These are phyloP conservation scores for Setaria viridis DNA, from an alignment of 202 grass and related monocot species.

Conservation along the genomic window DNA sequence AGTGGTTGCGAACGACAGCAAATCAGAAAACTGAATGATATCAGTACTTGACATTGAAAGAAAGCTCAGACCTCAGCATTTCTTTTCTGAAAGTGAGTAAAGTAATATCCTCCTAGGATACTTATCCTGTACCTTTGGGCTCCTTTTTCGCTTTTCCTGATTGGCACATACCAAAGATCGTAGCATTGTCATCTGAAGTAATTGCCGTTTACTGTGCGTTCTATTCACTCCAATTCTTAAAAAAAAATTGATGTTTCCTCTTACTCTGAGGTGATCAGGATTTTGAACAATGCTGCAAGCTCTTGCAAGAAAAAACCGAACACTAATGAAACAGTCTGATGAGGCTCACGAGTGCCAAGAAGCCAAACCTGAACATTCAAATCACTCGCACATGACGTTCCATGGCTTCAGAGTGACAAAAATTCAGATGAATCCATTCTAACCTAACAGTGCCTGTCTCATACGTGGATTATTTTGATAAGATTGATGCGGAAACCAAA, in stretches of 20 bases:
- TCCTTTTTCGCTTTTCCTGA: constrained; percentile 24
- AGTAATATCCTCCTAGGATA: constrained; percentile 58
- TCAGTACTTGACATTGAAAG: constrained; percentile 56
- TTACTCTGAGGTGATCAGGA: constrained; percentile 7
- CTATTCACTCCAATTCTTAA: background rate
- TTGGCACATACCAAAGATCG: constrained; percentile 22
- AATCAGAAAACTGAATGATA: constrained; percentile 40
- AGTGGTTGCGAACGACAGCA: constrained; percentile 27
- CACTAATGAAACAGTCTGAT: background rate
- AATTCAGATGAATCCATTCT: constrained; percentile 41
- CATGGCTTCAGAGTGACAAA: constrained; percentile 12
- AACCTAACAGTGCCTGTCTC: constrained; percentile 24
- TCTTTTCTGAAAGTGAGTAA: constrained; percentile 54
- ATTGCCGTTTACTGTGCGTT: background rate
- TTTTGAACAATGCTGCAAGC: background rate
- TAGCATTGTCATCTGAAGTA: constrained; percentile 14
- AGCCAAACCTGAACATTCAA: constrained; percentile 19
- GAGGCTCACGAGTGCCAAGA: background rate
- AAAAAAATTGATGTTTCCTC: background rate
- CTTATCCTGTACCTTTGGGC: constrained; percentile 40
- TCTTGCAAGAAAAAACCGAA: background rate
- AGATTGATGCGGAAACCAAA: constrained; percentile 22
- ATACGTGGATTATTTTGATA: constrained; percentile 28
- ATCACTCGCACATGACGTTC: constrained; percentile 17
- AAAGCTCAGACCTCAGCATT: constrained; percentile 44